Evolutionary conservation across 140 eudicot species (phyloP).

Genomic region (Flaveria floridana): DNA sequence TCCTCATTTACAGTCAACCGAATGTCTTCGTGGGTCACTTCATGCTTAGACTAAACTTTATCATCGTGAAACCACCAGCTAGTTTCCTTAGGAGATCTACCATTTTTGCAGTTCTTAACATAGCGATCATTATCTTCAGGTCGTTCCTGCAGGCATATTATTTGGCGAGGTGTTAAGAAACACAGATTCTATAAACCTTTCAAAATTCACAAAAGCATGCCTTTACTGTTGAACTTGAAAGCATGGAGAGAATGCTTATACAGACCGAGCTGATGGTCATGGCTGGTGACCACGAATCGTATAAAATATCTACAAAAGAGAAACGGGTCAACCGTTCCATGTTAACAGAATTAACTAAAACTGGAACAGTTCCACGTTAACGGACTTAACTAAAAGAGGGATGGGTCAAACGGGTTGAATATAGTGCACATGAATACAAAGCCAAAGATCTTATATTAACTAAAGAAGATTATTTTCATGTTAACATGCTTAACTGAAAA

Average conservation of each 20-base stretch:
- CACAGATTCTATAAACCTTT: background rate
- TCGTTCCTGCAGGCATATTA: conserved; percentile 48
- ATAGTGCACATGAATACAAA: background rate
- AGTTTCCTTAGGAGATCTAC: conserved; percentile 81
- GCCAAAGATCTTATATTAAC: background rate
- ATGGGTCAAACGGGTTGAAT: background rate
- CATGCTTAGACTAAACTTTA: conserved; percentile 45
- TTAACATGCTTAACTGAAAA: too few relatives aligned
- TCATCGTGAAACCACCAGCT: conserved; percentile 92
- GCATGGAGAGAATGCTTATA: conserved; percentile 88
- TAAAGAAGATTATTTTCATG: too few relatives aligned
- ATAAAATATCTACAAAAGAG: conserved; percentile 62
- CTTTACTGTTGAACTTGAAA: conserved; percentile 84
- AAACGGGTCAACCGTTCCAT: background rate
- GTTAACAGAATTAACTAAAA: too few relatives aligned
- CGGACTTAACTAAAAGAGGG: background rate
- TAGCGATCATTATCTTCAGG: conserved; percentile 80
- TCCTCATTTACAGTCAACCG: conserved; percentile 31
- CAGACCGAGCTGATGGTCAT: conserved; percentile 91
- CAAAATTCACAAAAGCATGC: conserved; percentile 21
- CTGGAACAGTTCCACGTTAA: background rate
- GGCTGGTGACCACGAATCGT: conserved; percentile 97
- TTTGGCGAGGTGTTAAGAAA: background rate
- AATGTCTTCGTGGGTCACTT: conserved; percentile 1
- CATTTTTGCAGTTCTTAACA: conserved; percentile 66